Conservation (phyloP, 208 protist species). For the Acanthamoeba castellanii region DNA sequence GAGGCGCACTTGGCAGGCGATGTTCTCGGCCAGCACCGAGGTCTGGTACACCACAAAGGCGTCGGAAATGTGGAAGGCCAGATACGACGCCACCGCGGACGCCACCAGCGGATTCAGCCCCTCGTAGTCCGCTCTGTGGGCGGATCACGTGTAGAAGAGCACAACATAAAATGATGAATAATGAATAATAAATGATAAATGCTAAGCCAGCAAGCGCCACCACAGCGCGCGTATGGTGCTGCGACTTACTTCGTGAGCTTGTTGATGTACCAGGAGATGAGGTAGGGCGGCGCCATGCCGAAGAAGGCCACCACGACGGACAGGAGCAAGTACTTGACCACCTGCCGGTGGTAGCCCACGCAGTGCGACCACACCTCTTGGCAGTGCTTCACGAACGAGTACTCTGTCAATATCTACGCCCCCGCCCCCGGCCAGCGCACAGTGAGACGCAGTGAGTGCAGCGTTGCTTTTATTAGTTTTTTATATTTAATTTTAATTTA, state of each 20-base stretch:
- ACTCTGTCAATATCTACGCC: not conserved
- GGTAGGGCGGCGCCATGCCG: conserved; percentile 48
- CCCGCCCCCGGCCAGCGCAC: too few species aligned
- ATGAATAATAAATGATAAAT: too few species aligned
- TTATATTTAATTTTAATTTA: too few species aligned
- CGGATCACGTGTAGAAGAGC: too few species aligned
- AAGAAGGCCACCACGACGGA: conserved; percentile 43
- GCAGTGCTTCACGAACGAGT: conserved; percentile 28
- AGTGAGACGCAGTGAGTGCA: not conserved
- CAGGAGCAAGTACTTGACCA: conserved; percentile 21
- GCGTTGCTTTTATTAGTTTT: too few species aligned
- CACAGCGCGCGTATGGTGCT: not conserved
- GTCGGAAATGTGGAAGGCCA: not conserved
- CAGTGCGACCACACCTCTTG: not conserved
- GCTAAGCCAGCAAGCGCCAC: too few species aligned
- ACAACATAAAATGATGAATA: too few species aligned
- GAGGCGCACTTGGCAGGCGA: conserved; percentile 27
- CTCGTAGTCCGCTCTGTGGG: conserved; percentile 11
- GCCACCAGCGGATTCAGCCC: not conserved
- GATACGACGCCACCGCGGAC: not conserved
- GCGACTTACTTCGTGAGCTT: conserved; percentile 15
- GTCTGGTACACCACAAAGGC: conserved; percentile 43
- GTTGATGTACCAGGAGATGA: conserved; percentile 37
- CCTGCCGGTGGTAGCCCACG: not conserved
- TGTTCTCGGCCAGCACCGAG: conserved; percentile 31